Conservation (phyloP, 176 grass and related monocot species). For the Raddia distichophylla region DNA sequence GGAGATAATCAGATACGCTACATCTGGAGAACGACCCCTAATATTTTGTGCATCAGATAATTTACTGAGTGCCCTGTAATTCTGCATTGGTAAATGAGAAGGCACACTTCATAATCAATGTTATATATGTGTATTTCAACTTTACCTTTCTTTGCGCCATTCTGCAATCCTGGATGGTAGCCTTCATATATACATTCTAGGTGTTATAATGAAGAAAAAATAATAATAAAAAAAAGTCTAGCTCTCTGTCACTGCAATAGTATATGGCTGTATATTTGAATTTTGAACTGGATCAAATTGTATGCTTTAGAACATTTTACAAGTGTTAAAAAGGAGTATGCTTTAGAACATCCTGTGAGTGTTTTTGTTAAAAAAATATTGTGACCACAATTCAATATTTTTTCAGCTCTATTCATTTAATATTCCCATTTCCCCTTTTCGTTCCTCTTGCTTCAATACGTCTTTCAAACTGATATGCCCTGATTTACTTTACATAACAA, state of each 20-base stretch:
- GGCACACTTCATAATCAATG: background rate
- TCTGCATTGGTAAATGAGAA: background rate
- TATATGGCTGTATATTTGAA: background rate
- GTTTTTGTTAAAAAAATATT: slow-evolving; percentile 8
- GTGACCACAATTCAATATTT: background rate
- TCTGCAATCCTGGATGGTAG: slow-evolving; percentile 19
- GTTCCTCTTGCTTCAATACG: slow-evolving; percentile 2
- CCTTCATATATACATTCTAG: slow-evolving; percentile 3
- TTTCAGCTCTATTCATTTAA: slow-evolving; percentile 4
- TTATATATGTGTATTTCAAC: background rate
- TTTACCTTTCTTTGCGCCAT: background rate
- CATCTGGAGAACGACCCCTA: background rate
- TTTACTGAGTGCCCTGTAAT: background rate
- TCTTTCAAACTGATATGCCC: background rate
- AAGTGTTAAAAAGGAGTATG: background rate
- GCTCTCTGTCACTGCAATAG: background rate
- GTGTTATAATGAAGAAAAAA: slow-evolving; percentile 10
- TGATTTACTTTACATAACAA: slow-evolving; percentile 25
- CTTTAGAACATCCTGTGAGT: background rate
- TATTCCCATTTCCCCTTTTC: background rate
- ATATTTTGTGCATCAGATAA: background rate
- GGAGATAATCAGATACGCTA: no score
- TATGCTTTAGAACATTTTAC: background rate
- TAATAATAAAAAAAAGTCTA: background rate
- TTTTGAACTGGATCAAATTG: slow-evolving; percentile 4